Percentiles rank a stretch among this genome's conserved stretches.
Conservation (phyloP, 345 rosid genomes). For the Hirschfeldia incana region DNA sequence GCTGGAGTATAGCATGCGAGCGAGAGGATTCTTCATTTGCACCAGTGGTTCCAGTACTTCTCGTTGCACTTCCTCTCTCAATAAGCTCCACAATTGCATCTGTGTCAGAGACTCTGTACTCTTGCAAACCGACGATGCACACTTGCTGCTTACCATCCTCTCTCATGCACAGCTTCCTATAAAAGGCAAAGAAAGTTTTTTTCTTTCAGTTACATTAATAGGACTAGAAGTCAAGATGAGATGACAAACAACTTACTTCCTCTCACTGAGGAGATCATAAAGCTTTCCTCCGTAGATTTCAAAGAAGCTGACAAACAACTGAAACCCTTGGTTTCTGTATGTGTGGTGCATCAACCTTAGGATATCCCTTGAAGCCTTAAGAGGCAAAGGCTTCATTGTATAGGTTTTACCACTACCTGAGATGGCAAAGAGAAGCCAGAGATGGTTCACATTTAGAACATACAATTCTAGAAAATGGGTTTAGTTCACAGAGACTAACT, state of each 20-base stretch:
- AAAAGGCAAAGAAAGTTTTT: not conserved
- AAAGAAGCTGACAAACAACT: constrained; percentile 88
- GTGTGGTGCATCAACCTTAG: constrained; percentile 97
- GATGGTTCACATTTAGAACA: constrained; percentile 12
- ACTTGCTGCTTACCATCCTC: constrained; percentile 99
- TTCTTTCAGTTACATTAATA: not conserved
- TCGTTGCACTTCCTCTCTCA: constrained; percentile 89
- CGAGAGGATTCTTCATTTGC: constrained; percentile 99
- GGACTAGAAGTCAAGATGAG: constrained; percentile 1
- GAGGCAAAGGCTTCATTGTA: constrained; percentile 96
- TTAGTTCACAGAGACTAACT: constrained; percentile 11
- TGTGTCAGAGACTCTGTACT: constrained; percentile 90
- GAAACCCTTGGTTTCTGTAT: constrained; percentile 92
- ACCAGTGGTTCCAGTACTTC: constrained; percentile 97
- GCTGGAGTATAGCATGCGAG: constrained; percentile 98
- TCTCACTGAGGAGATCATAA: constrained; percentile 85
- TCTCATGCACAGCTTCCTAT: constrained; percentile 93
- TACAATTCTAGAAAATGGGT: not conserved
- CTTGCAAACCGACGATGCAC: constrained; percentile 96
- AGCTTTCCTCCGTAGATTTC: constrained; percentile 97
- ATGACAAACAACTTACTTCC: constrained; percentile 75
- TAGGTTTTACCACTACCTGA: constrained; percentile 98
- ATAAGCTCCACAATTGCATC: constrained; percentile 90
- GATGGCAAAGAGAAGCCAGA: constrained; percentile 4
- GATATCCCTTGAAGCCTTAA: constrained; percentile 90